A percentile compares a stretch with the other conserved stretches of the same genome.
phyloP scores from a whole-genome alignment of 208 protist species.

The Strigomonas culicis region DNA sequence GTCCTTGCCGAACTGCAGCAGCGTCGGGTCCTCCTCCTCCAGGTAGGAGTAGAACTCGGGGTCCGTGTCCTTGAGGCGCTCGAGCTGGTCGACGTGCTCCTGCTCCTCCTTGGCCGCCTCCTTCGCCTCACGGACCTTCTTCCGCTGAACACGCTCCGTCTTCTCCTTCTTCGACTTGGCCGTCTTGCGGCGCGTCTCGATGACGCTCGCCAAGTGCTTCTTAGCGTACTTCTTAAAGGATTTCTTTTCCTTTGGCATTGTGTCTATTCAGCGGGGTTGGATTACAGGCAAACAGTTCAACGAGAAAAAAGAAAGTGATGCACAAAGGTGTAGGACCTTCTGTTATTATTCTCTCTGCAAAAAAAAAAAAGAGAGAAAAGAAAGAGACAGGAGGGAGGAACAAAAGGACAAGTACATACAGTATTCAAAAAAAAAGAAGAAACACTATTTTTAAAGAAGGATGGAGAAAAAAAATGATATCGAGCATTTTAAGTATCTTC shows the following conservation, averaged over 20 bases:
- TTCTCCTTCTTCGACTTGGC: slow-evolving; percentile 88
- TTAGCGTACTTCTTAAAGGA: slow-evolving; percentile 91
- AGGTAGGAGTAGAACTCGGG: slow-evolving; percentile 89
- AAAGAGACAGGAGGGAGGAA: slow-evolving; percentile 1
- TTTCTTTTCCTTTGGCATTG: slow-evolving; percentile 88
- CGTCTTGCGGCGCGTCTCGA: slow-evolving; percentile 86
- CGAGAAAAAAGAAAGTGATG: slow-evolving; percentile 4
- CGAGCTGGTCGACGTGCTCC: slow-evolving; percentile 86
- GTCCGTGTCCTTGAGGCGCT: slow-evolving; percentile 87
- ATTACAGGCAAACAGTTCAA: too few relatives aligned
- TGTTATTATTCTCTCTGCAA: slow-evolving; percentile 4
- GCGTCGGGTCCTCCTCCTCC: slow-evolving; percentile 85
- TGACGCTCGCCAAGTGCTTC: slow-evolving; percentile 87
- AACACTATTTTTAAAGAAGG: slow-evolving; percentile 5
- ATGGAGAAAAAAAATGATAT: slow-evolving; percentile 3
- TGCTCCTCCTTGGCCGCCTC: slow-evolving; percentile 71
- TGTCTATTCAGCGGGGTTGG: too few relatives aligned
- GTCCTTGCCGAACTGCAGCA: slow-evolving; percentile 82
- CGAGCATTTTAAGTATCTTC: background rate
- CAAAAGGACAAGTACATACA: background rate
- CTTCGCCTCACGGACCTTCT: slow-evolving; percentile 67
- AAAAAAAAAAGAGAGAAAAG: slow-evolving; percentile 13
- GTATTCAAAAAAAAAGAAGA: slow-evolving; percentile 3
- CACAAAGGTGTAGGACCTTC: background rate
- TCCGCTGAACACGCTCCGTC: slow-evolving; percentile 73